These are phyloP conservation scores for Sporothrix pallida DNA, from an alignment of 2,329 filamentous ascomycete genomes.

Conservation along the genomic window DNA sequence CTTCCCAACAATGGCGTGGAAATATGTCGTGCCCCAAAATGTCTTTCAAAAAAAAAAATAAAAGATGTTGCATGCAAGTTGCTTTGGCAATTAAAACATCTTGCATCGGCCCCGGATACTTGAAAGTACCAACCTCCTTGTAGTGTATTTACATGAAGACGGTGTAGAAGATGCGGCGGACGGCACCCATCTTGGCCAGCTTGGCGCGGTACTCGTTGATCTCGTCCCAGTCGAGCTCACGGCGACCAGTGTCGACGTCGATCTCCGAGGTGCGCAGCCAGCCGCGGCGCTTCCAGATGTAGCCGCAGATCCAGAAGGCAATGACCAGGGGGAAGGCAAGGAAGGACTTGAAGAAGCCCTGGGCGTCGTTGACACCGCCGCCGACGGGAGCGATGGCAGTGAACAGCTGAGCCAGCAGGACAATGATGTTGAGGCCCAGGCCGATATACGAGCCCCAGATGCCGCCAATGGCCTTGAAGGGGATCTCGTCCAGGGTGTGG, in stretches of 20 bases:
- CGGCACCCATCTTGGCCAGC: slow-evolving; percentile 37
- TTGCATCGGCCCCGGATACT: background rate
- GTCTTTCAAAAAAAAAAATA: background rate
- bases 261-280: slow-evolving; percentile 66
- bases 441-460: slow-evolving; percentile 70
- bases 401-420: slow-evolving; percentile 61
- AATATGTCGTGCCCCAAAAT: background rate
- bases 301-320: slow-evolving; percentile 60
- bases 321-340: slow-evolving; percentile 61
- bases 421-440: slow-evolving; percentile 61
- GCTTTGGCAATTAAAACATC: background rate
- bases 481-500: slow-evolving; percentile 69
- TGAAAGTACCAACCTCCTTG: background rate
- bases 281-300: slow-evolving; percentile 66
- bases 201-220: slow-evolving; percentile 35
- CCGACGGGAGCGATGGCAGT: slow-evolving; percentile 48
- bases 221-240: slow-evolving; percentile 65
- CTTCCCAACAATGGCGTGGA: background rate
- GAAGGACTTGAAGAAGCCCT: slow-evolving; percentile 60
- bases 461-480: slow-evolving; percentile 67
- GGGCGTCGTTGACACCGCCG: slow-evolving; percentile 45
- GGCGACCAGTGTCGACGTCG: slow-evolving; percentile 69
- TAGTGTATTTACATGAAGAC: slow-evolving; percentile 26
- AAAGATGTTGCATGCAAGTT: background rate
- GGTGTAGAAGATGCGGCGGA: slow-evolving; percentile 34